Base-by-base conservation (phyloP, 2,329 filamentous ascomycete genomes). In the Coleophoma cylindrospora region DNA sequence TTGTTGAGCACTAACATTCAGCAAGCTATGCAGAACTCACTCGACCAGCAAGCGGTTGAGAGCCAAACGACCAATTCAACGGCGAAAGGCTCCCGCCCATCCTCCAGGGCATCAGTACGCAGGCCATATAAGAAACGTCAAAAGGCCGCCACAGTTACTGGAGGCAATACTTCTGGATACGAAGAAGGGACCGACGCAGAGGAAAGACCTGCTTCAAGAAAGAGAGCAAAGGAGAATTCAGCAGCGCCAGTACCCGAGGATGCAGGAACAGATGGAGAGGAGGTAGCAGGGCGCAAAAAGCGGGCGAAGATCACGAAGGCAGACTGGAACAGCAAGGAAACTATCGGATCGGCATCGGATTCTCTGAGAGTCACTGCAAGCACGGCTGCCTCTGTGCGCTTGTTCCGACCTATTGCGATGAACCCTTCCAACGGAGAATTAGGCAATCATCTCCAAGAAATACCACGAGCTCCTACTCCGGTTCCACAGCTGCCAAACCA, bases 321-420 rank as follows among this genome's bases (percentile, higher is more conserved):
- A 12, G 82, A 87, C 55, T 86, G 84, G 70, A 83, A 83, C n/a
- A 83, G 84, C 46, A 86, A 81, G 57, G 80, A 77, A 54, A 82
- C 81, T 19, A 87, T 96, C 60, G 87, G 86, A 47, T 77, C 81
- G 37, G 84, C 83, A 32, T 80, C 84, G 10, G 90, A 94, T 45
- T 95, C 89, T 3, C 74, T 97, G 22, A 81, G 91, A 45, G 90
- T 96, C n/a, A 86, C 89, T 53, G 92, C 92, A 43, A 95, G 90
- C 65, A 95, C 89, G 14, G 87, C 91, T 41, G 89, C 90, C 40
- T 96, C 91, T 5, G 77, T 97, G 51, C 87, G 92, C 40, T 86
- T 85, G 44, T 87, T 96, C 66, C 81, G 91, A 41, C 92, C 92
- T 4, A 77, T 89, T 50, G 75, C 78, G 17, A 66, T 71, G 43